Evolutionary conservation across 148 eudicot genomes (phyloP), one percentile per base, ranked within the genome.

Genomic region (Heliosperma pusillum): DNA sequence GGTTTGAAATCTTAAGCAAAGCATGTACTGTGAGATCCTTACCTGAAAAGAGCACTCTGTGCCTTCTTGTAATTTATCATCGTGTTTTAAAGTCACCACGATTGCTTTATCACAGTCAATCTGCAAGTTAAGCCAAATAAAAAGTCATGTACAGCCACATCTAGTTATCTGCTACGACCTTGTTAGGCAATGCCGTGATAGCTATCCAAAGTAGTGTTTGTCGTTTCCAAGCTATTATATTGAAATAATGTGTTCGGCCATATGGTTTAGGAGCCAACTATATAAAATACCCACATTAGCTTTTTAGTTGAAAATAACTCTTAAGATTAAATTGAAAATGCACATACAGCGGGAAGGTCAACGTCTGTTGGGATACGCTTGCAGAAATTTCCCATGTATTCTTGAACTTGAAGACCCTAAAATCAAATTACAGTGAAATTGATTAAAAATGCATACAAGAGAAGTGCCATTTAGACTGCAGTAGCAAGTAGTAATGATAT

Each of bases 361-460:
- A 95, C 97, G 80, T 95, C 99, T 6, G 99, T 95, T 65, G 99
- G 97, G 73, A 92, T 92, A 74, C 99, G 97, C 81, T 85, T 95
- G 84, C 99, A 95, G 87, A 85, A 95, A 83, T 92, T 92, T 77
- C 99, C 99, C 71, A 83, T 77, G 85, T 95, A 95, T 76, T 92
- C 99, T 83, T 95, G 99, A 74, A 90, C 92, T 90, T 92, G 91
- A 76, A 92, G 82, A 52, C 97, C 97, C 97, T 92, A 79, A 67
- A 72, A 63, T 45, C 53, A 67, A 42, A 78, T 64, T 36, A 27
- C 24, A 66, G 59, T 19, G 29, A 42, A 65, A 12, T 24, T 21
- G 1, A 29, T 29, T 36, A 16, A 65, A 20, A 69, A 60, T 47
- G 15, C 72, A 29, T 21, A 57, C 13, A 33, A 69, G 44, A 64